A percentile compares a stretch with the other conserved stretches of the same genome.
These are phyloP conservation scores for Thalassiosira delicatula DNA, from an alignment of 352 stramenopile species.

Conservation along the genomic window DNA sequence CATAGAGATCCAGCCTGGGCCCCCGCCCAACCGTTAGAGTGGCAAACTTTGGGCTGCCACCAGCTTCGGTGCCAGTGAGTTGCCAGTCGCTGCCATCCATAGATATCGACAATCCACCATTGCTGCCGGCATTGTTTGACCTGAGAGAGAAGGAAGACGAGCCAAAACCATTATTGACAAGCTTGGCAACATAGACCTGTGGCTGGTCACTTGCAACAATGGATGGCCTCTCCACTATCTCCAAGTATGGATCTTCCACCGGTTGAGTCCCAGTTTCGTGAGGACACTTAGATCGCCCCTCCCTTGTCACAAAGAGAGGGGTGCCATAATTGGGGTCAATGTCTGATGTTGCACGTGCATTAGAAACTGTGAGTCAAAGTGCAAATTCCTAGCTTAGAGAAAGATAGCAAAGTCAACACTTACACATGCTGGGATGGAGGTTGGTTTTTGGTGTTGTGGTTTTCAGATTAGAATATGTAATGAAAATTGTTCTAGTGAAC, in stretches of 20 bases:
- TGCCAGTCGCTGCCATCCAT: neutral
- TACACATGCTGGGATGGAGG: too few relatives aligned
- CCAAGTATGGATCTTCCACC: constrained; percentile 6
- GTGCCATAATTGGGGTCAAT: neutral
- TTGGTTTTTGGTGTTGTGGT: too few relatives aligned
- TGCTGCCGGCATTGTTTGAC: neutral
- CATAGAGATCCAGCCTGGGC: constrained; percentile 10
- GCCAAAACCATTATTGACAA: constrained; percentile 2
- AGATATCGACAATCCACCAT: neutral
- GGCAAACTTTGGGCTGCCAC: neutral
- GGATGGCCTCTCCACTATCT: neutral
- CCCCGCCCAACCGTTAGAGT: constrained; percentile 5
- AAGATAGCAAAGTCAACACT: too few relatives aligned
- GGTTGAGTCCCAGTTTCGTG: constrained; percentile 3
- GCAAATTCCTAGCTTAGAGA: too few relatives aligned
- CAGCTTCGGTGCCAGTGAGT: neutral
- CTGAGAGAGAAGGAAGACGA: neutral
- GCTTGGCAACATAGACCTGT: neutral
- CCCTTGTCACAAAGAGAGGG: neutral
- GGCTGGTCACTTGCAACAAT: neutral
- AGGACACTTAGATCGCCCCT: constrained; percentile 19
- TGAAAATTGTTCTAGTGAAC: too few relatives aligned
- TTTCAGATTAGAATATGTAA: too few relatives aligned
- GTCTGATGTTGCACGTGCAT: constrained; percentile 6
- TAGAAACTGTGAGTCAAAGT: too few relatives aligned